Base-by-base conservation (phyloP, 192 early-diverging fungal species). In the Podila verticillata region DNA sequence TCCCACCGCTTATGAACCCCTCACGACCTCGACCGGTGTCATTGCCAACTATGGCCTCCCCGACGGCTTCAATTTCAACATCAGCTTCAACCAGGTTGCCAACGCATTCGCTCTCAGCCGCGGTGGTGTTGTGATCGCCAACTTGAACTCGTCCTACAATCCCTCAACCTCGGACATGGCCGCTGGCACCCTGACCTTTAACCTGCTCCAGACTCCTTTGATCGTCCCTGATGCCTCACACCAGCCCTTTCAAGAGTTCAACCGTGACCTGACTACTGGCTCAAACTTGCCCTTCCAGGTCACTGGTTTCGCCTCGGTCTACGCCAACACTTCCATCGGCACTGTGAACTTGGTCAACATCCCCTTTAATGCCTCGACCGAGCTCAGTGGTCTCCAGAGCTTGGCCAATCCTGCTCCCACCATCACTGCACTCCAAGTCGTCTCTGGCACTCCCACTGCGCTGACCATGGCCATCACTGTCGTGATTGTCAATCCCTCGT, bases 21-120 rank as follows among this genome's bases (percentile, higher is more conserved):
- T 62, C 22, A 51, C 73, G 4, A 63, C 74, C 54, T 68, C 86
- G 39, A 66, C 75, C 31, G 51, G 61, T 34, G 74, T 84, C 17
- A 60, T 48, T 17, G 84, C 84, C 12, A 66, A 66, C 17, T 83
- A 73, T 72, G 22, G 54, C 20, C 71, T 88, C 56, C 88, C 88
- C 5, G 87, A 87, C 36, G 83, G 83, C 48, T 89, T 88, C 48
- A 44, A 71, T 35, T 57, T 89, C 19, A 82, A 74, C 28, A 81
- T 87, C 61, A 24, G 48, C 5, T 54, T 48, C 61, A 15, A 32
- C 31, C 63, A 70, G 59, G 63, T 68, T 63, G 26, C 72, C 57
- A 65, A 82, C 71, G 17, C 71, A 48, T 48, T 74, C 31, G 48
- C 63, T 31, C 35, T 85, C 24, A 24, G 56, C 36, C 47, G 59